Base-by-base conservation (phyloP, 1,139 yeast species). In the Zygoascus sp. region DNA sequence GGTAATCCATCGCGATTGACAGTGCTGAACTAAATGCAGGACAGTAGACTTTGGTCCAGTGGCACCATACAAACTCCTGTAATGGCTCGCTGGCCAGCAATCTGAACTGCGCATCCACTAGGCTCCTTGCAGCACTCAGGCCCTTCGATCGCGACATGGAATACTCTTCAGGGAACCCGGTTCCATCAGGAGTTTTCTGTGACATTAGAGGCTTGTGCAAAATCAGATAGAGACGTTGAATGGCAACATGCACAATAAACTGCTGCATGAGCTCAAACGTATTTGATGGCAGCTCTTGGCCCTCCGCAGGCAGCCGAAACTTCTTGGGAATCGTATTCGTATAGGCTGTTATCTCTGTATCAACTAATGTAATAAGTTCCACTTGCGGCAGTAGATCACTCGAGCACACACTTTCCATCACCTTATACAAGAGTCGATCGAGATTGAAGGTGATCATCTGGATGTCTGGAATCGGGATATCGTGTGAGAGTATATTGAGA, bases 61-160 rank as follows among this genome's bases (percentile, higher is more conserved):
- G 50, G 34, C 45, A 44, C 50, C 50, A 47, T 17, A 47, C 42
- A 36, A 44, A 47, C 15, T 36, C 43, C 35, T 37, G 44, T 9
- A 47, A 36, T n/a, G 28, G 35, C 23, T 21, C 23, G 19, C 38
- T 43, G 8, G 44, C 34, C 17, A 44, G 37, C 9, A 44, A 30
- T 11, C 37, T 32, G 6, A 44, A 19, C 25, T 47, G 50, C 21
- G 45, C 42, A 1, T 25, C 22, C 30, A 47, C 34, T 9, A 47
- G 28, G 17, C 25, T 22, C 8, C 13, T 23, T 13, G 39, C 32
- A 7, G 50, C 47, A 9, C 34, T 22, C 20, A 44, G 19, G n/a
- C 50, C 50, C 20, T 37, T 28, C 21, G 23, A 35, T 22, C 50
- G 45, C 5, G 45, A 47, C 19, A 35, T 36, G 10, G 41, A 38